These are phyloP conservation scores for Scenedesmus sp. DNA, from an alignment of 163 green algal genomes.

Conservation along the genomic window DNA sequence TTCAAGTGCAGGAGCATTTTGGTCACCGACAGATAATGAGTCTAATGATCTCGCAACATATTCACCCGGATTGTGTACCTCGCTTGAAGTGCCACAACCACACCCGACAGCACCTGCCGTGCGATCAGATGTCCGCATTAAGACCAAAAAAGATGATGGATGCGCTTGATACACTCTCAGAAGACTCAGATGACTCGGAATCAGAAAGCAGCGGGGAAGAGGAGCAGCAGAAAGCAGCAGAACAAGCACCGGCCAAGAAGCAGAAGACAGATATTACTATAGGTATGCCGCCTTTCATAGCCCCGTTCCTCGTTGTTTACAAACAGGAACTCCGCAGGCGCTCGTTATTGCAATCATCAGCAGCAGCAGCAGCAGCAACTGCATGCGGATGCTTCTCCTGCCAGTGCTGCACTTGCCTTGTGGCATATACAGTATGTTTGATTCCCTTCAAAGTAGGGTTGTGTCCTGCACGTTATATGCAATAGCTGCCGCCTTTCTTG, in stretches of 20 bases:
- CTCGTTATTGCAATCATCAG: too few species aligned
- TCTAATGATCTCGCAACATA: too few species aligned
- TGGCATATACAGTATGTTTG: too few species aligned
- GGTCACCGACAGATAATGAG: too few species aligned
- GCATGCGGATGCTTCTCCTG: neutral
- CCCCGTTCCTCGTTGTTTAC: neutral
- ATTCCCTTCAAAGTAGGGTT: neutral
- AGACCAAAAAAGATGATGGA: conserved; percentile 29
- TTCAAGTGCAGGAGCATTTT: neutral
- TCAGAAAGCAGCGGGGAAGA: neutral
- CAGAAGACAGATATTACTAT: conserved; percentile 34
- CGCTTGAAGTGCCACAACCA: neutral
- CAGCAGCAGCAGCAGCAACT: neutral
- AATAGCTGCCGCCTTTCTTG: too few species aligned
- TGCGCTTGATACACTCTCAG: conserved; percentile 39
- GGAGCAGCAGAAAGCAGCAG: neutral
- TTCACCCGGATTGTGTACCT: too few species aligned
- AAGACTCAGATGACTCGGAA: conserved; percentile 27
- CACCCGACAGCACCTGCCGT: neutral
- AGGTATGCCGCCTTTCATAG: neutral
- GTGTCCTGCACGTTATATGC: too few species aligned
- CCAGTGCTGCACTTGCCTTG: neutral
- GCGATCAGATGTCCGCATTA: neutral
- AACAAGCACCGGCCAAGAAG: neutral
- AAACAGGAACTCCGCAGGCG: neutral